A percentile compares a stretch with the other conserved stretches of the same genome.
phyloP scores from a whole-genome alignment of 768 basidiomycete species.

The Cystobasidium onofrii region DNA sequence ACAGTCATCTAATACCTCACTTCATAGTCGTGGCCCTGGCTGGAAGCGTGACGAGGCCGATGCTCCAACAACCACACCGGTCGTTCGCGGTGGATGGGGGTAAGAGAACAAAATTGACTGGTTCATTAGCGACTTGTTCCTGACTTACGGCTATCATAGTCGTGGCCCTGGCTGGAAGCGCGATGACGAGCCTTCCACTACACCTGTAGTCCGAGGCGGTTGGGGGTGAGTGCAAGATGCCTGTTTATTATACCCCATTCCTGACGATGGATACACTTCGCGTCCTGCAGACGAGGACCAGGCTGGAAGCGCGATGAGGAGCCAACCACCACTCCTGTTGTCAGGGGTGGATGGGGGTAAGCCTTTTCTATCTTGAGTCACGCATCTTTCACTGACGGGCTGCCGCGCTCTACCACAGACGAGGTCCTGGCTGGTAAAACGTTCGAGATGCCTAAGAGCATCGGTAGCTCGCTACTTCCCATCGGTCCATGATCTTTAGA shows the following conservation, averaged over 20 bases:
- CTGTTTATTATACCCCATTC: too few relatives aligned
- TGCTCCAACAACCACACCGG: neutral
- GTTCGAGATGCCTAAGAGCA: too few relatives aligned
- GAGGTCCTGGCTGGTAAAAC: neutral
- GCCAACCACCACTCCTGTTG: neutral
- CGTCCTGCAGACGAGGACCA: neutral
- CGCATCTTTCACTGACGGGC: neutral
- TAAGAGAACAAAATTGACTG: too few relatives aligned
- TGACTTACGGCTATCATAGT: neutral
- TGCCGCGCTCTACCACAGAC: neutral
- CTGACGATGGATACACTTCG: neutral
- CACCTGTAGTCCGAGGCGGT: neutral
- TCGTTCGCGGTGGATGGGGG: neutral
- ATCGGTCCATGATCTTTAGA: too few relatives aligned
- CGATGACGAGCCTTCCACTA: neutral
- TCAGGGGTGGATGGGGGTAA: slow-evolving; percentile 12
- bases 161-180: slow-evolving; percentile 12
- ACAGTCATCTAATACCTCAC: too few relatives aligned
- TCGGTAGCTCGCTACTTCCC: too few relatives aligned
- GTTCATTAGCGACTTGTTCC: too few relatives aligned
- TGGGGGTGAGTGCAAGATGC: neutral
- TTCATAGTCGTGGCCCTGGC: neutral
- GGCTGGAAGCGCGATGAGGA: slow-evolving; percentile 8
- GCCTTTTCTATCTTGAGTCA: neutral
- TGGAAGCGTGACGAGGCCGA: slow-evolving; percentile 3